phyloP scores from a whole-genome alignment of 441 rosid species.

The Populus trichocarpa region DNA sequence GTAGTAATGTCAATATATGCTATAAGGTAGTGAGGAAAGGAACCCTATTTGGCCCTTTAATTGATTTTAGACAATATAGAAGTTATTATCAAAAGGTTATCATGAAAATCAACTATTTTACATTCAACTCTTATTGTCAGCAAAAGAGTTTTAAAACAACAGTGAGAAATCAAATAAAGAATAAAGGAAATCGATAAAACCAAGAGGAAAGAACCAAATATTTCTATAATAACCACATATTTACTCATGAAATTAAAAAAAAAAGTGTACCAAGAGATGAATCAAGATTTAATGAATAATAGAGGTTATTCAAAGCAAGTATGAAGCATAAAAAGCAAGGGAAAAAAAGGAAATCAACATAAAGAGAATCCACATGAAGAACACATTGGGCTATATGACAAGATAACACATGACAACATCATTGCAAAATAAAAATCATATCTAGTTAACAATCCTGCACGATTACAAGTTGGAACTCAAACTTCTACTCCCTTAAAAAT shows the following conservation, averaged over 20 bases:
- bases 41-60: background rate
- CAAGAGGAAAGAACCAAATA: background rate
- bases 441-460: background rate
- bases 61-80: background rate
- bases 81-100: background rate
- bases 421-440: background rate
- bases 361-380: background rate
- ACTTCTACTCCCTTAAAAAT: background rate
- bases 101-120: background rate
- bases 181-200: background rate
- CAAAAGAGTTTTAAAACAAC: background rate
- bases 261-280: background rate
- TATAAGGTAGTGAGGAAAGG: background rate
- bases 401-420: background rate
- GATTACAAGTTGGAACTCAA: background rate
- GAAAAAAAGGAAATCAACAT: background rate
- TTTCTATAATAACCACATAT: background rate
- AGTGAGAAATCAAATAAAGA: background rate
- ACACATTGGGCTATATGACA: background rate
- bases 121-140: background rate
- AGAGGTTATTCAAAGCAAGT: background rate
- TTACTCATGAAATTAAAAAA: too few species aligned
- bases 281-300: background rate
- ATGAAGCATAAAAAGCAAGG: background rate
- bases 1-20: background rate